Percentiles rank a stretch among this genome's conserved stretches.
These are phyloP conservation scores for Trichophyton mentagrophytes DNA, from an alignment of 2,329 filamentous ascomycete species.

Conservation along the genomic window DNA sequence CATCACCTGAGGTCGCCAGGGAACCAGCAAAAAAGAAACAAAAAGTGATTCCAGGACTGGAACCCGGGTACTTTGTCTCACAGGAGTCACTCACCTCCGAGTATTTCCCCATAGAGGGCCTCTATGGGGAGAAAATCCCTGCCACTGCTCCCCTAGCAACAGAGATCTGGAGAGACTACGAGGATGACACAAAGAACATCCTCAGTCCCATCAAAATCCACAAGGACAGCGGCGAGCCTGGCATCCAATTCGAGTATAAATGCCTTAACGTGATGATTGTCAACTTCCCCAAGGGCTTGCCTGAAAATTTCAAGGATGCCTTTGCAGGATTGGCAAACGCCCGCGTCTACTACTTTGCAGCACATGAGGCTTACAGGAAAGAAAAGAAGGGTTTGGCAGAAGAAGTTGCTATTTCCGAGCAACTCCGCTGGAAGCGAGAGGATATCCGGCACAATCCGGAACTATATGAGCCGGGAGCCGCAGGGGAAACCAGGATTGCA, in stretches of 20 bases:
- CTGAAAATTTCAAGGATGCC: neutral
- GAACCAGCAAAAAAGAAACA: neutral
- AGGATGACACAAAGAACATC: too few relatives aligned
- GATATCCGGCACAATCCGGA: neutral
- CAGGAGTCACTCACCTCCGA: neutral
- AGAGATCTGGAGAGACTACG: neutral
- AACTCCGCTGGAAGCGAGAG: neutral
- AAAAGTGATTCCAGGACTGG: neutral
- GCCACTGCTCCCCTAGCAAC: neutral
- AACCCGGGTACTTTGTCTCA: neutral
- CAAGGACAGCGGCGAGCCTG: slow-evolving; percentile 8
- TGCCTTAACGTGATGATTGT: slow-evolving; percentile 4
- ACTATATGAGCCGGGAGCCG: neutral
- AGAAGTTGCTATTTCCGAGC: neutral
- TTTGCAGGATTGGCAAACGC: slow-evolving; percentile 4
- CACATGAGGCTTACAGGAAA: neutral
- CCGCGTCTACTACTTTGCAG: slow-evolving; percentile 8
- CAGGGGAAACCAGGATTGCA: neutral
- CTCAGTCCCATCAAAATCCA: neutral
- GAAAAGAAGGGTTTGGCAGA: neutral
- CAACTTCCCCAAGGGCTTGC: neutral
- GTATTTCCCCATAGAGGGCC: neutral
- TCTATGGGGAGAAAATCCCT: neutral
- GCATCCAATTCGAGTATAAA: slow-evolving; percentile 10
- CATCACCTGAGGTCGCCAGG: neutral